Base-by-base conservation (phyloP, 163 green algal species). In the Scenedesmus sp. region DNA sequence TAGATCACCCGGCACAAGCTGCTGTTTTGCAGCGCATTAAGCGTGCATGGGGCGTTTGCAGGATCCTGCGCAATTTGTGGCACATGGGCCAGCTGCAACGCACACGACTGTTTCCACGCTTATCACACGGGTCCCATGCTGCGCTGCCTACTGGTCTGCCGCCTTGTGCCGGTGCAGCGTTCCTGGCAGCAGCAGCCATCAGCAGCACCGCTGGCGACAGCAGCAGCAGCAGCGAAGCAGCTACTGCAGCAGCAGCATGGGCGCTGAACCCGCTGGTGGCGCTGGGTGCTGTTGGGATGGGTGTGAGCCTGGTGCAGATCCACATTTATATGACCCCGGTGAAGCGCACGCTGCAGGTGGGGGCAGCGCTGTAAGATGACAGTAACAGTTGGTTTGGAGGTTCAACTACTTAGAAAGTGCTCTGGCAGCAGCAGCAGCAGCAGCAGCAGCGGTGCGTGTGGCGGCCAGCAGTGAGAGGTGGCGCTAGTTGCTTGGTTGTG, bases 251-350 rank as follows among this genome's bases (percentile, higher is more conserved):
- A 77, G 91, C 91, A 4, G 79, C 90, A 7, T 66, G 62, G 18
- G 46, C 91, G 8, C 89, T 95, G 20, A 82, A 98, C 90, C 92
- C 94, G 2, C 70, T 95, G 76, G 94, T 77, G 34, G 59, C 96
- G 0, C 4, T 93, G 9, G 97, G 97, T 8, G 94, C 88, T 46
- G 91, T 66, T 16, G 96, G 94, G 10, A 87, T 99, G 54, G 98
- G 97, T 2, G 86, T 96, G 0, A 97, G 97, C 12, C 90, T 99
- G 54, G 70, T 95, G 13, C 94, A 99, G 4, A 98, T 99, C 59
- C 98, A 99, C 94, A 99, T 99, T 86, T 99, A 99, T 92, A 16
- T 97, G 92, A 86, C 92, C 46, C n/a, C 81, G 0, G 62, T 96
- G 1, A 96, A 96, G 91, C 88, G 85, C 46, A 87, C 94, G 5